Evolutionary conservation across 1,139 yeast species (phyloP).

Genomic region (Kurtzmaniella quercitrusa): DNA sequence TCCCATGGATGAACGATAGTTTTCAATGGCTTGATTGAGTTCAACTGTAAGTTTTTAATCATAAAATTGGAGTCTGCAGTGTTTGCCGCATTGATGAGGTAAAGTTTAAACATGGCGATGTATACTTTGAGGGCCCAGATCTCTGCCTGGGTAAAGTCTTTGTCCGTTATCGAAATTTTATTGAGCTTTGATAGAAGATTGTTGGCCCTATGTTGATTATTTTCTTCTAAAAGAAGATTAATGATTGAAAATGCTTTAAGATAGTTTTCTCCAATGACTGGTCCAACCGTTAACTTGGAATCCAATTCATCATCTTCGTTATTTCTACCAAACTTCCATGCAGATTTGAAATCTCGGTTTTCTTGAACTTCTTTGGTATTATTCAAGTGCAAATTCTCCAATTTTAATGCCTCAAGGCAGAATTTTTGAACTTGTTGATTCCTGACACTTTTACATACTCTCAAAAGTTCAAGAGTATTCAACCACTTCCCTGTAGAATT

Average conservation of each 20-base stretch:
- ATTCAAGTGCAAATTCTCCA: slow-evolving; percentile 6
- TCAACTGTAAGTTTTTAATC: slow-evolving; percentile 27
- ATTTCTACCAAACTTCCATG: slow-evolving; percentile 44
- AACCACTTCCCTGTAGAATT: slow-evolving; percentile 36
- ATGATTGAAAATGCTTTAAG: slow-evolving; percentile 23
- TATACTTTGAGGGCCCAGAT: slow-evolving; percentile 23
- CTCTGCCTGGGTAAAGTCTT: slow-evolving; percentile 17
- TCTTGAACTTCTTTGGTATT: slow-evolving; percentile 21
- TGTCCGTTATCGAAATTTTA: slow-evolving; percentile 16
- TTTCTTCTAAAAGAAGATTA: slow-evolving; percentile 21
- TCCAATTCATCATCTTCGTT: slow-evolving; percentile 14
- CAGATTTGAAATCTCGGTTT: slow-evolving; percentile 46
- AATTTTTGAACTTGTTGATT: slow-evolving; percentile 17
- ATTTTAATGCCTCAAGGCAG: slow-evolving; percentile 3
- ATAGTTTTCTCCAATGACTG: slow-evolving; percentile 11
- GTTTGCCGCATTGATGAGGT: slow-evolving; percentile 16
- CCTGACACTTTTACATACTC: slow-evolving; percentile 32
- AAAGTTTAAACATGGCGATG: slow-evolving; percentile 22
- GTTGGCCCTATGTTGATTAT: slow-evolving; percentile 10
- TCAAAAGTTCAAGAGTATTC: slow-evolving; percentile 31
- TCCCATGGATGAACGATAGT: slow-evolving; percentile 16
- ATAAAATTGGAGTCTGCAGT: slow-evolving; percentile 28
- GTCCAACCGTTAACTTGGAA: slow-evolving; percentile 11
- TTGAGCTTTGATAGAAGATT: slow-evolving; percentile 24
- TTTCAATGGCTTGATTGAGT: slow-evolving; percentile 16